Conservation (phyloP, 495 filamentous ascomycete genomes). For the Beverwykella pulmonaria region DNA sequence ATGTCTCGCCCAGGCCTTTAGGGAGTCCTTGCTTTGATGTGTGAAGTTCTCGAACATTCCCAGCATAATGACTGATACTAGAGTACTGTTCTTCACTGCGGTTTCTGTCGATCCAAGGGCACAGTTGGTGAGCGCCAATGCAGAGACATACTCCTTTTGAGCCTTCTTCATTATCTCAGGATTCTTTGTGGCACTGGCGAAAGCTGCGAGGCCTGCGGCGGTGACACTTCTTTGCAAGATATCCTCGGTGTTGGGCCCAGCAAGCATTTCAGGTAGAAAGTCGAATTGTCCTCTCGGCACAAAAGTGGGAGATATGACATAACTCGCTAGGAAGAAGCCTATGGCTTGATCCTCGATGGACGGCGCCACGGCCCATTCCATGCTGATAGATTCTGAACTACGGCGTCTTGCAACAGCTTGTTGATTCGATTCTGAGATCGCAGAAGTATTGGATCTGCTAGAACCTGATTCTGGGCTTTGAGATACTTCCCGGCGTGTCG, state of each 20-base stretch:
- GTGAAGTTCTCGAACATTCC: slow-evolving; percentile 34
- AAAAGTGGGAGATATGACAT: slow-evolving; percentile 6
- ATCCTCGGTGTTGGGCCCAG: background rate
- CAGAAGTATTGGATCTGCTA: background rate
- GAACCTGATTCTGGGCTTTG: background rate
- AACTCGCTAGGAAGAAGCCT: slow-evolving; percentile 25
- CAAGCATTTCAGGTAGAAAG: slow-evolving; percentile 12
- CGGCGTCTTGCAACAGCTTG: background rate
- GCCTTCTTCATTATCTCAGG: slow-evolving; percentile 14
- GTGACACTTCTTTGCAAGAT: slow-evolving; percentile 22
- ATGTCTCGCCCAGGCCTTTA: slow-evolving; percentile 26
- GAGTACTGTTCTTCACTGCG: slow-evolving; percentile 22
- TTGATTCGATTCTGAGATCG: background rate
- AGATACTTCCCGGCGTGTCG: background rate
- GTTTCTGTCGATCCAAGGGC: slow-evolving; percentile 10
- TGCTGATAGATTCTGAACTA: background rate
- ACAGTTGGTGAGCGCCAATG: slow-evolving; percentile 21
- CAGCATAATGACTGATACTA: slow-evolving; percentile 28
- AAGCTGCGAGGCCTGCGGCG: slow-evolving; percentile 23
- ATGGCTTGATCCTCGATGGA: slow-evolving; percentile 18
- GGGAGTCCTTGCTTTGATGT: slow-evolving; percentile 17
- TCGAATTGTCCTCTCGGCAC: slow-evolving; percentile 20
- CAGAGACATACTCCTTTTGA: slow-evolving; percentile 18
- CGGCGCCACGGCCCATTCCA: background rate
- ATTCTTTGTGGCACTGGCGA: slow-evolving; percentile 15